Conservation (phyloP, 2,329 filamentous ascomycete species). For the Chaetothyriales sp. region DNA sequence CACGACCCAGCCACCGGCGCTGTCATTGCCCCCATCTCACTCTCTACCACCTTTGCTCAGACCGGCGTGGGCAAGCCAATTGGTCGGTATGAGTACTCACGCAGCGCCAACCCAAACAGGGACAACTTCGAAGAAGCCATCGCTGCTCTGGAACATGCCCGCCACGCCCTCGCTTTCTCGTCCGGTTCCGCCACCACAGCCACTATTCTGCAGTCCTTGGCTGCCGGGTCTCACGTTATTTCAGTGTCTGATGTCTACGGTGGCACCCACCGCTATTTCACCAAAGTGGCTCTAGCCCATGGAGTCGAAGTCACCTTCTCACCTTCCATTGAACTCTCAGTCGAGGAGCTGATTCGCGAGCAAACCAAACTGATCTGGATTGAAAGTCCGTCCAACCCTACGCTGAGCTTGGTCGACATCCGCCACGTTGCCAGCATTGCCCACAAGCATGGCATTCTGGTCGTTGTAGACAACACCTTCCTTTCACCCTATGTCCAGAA, state of each 20-base stretch:
- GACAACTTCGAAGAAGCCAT: slow-evolving; percentile 87
- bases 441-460: slow-evolving; percentile 75
- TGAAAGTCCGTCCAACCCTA: slow-evolving; percentile 88
- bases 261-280: slow-evolving; percentile 97
- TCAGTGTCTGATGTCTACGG: slow-evolving; percentile 97
- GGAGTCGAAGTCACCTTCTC: slow-evolving; percentile 92
- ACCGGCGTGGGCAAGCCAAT: slow-evolving; percentile 73
- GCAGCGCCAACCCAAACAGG: slow-evolving; percentile 88
- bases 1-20: slow-evolving; percentile 86
- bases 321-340: slow-evolving; percentile 77
- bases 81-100: slow-evolving; percentile 82
- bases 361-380: slow-evolving; percentile 97
- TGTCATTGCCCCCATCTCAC: slow-evolving; percentile 91
- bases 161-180: slow-evolving; percentile 84
- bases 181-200: slow-evolving; percentile 91
- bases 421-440: slow-evolving; percentile 68
- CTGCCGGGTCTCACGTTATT: slow-evolving; percentile 81
- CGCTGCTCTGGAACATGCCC: slow-evolving; percentile 81
- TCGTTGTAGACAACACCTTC: slow-evolving; percentile 99
- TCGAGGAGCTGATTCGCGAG: slow-evolving; percentile 63
- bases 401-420: slow-evolving; percentile 84
- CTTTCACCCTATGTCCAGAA: slow-evolving; percentile 94
- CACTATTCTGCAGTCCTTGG: slow-evolving; percentile 81
- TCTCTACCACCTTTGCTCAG: slow-evolving; percentile 95
- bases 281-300: slow-evolving; percentile 87